Base-by-base conservation (phyloP, 495 filamentous ascomycete genomes). In the Penicillium soppii region DNA sequence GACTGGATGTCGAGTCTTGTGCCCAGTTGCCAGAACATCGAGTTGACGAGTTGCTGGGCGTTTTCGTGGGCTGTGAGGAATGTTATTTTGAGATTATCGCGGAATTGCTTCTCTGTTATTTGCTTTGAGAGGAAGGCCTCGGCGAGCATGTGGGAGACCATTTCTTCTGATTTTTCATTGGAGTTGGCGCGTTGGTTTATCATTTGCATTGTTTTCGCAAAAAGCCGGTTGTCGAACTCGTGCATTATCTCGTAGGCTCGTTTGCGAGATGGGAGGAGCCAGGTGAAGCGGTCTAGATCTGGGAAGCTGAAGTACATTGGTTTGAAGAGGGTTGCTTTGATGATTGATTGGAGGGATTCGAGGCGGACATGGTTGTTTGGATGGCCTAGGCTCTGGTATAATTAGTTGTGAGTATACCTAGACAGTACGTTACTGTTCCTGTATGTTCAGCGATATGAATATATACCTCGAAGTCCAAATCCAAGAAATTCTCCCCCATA, bases 271-370 rank as follows among this genome's bases (percentile, higher is more conserved):
- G 22, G 52, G 19, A 72, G 58, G n/a, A 66, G 19, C 19, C 30
- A 43, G 4, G 59, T 60, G 43, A 62, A 65, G 22, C 55, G 51
- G 16, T 74, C 69, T 0, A 71, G 61, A 16, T 67, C 56, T 2
- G 71, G 71, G 46, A 72, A 72, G 50, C 65, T 71, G 44, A 74
- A 63, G 56, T 57, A 73, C 6, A 71, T 46, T 1, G 70, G 71
- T 32, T 69, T 70, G 61, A 73, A 74, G 15, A 69, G 67, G 9
- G 52, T 62, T 30, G 56, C 58, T 47, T 65, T 65, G 30, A 65
- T 65, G 33, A 62, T 62, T 6, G 58, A 57, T 40, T 65, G 62
- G 27, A 65, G 58, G n/a, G 56, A 15, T 54, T 65, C 62, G 19
- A 65, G 39, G 15, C 62, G 62, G n/a, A 49, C 47, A 4, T 17